Percentiles rank a stretch among this genome's conserved stretches.
These are phyloP conservation scores for Rosa persica DNA, from an alignment of 306 rosid species.

Conservation along the genomic window DNA sequence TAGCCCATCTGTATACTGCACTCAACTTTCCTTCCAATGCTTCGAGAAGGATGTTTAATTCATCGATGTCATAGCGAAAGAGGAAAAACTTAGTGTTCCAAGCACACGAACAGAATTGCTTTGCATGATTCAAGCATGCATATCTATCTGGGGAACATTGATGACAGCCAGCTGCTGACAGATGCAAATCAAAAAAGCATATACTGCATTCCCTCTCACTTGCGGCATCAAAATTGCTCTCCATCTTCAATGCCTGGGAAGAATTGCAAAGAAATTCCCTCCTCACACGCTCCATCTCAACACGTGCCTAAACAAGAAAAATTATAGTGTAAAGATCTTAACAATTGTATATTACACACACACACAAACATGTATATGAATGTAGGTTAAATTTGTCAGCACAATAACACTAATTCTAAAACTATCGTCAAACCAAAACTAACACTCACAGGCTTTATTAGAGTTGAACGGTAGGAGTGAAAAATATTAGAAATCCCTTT, in stretches of 20 bases:
- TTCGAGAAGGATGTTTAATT: constrained; percentile 78
- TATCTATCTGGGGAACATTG: constrained; percentile 79
- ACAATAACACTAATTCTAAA: neutral
- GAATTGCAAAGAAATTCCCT: constrained; percentile 66
- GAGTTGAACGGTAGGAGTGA: neutral
- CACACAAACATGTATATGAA: neutral
- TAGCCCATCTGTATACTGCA: constrained; percentile 97
- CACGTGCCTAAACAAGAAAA: constrained; percentile 56
- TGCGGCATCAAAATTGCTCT: constrained; percentile 74
- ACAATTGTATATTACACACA: neutral
- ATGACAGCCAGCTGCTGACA: constrained; percentile 89
- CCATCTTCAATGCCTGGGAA: constrained; percentile 83
- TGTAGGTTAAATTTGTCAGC: neutral
- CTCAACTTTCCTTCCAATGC: constrained; percentile 97
- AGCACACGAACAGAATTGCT: constrained; percentile 81
- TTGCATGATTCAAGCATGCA: constrained; percentile 96
- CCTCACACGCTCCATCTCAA: constrained; percentile 70
- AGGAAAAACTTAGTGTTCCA: constrained; percentile 78
- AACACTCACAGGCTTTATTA: neutral
- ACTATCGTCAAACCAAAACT: neutral
- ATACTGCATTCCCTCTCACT: constrained; percentile 87
- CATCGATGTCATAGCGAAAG: constrained; percentile 84
- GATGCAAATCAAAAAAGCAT: constrained; percentile 90
- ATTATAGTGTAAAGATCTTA: constrained; percentile 4
- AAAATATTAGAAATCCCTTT: neutral